These are phyloP conservation scores for Elsinoe australis DNA, from an alignment of 2,329 filamentous ascomycete species.

Conservation along the genomic window DNA sequence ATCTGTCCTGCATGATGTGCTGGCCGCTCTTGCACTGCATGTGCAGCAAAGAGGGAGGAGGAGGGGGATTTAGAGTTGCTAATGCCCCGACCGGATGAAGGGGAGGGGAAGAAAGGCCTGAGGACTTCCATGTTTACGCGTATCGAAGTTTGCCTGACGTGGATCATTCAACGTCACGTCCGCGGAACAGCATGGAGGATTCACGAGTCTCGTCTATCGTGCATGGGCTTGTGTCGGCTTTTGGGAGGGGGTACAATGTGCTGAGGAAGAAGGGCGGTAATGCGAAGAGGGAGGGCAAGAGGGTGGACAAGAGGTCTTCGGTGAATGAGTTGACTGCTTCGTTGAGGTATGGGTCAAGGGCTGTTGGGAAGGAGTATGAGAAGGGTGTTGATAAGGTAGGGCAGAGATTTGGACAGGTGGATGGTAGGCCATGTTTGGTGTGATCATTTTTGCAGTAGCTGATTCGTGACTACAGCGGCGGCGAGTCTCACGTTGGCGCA, in stretches of 20 bases:
- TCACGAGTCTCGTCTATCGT: constrained; percentile 1
- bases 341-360: neutral
- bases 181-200: neutral
- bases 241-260: constrained; percentile 2
- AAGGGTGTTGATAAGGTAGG: neutral
- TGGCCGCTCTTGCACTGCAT: no score
- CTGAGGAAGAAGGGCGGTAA: neutral
- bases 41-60: no score
- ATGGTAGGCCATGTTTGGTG: no score
- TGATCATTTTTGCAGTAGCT: no score
- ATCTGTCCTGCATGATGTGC: constrained; percentile 5
- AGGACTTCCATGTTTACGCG: no score
- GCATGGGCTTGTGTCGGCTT: neutral
- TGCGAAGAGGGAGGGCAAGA: neutral
- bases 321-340: neutral
- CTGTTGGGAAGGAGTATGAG: constrained; percentile 4
- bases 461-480: neutral
- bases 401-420: neutral
- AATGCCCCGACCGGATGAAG: no score
- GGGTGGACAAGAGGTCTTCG: neutral
- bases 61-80: no score
- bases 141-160: no score
- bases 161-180: no score
- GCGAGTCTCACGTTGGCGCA: constrained; percentile 6
- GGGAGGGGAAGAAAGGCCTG: no score